These are phyloP conservation scores for Lactifluus volemus DNA, from an alignment of 768 basidiomycete genomes.

Conservation along the genomic window DNA sequence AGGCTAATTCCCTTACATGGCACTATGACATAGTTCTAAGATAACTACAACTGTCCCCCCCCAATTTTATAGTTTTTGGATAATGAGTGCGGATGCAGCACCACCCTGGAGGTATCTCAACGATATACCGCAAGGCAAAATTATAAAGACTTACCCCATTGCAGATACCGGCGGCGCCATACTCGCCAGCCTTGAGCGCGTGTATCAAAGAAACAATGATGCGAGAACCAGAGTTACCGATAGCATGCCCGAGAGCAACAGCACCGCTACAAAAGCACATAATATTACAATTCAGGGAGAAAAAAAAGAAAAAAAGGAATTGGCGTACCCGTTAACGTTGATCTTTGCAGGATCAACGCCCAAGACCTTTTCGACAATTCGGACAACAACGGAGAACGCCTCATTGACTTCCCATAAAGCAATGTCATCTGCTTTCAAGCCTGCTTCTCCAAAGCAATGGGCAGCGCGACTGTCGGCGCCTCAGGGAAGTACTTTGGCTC, in stretches of 20 bases:
- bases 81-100: conserved; percentile 83
- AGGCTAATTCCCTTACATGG: neutral
- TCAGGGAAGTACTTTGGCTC: conserved; percentile 96
- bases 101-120: conserved; percentile 54
- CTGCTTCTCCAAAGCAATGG: conserved; percentile 83
- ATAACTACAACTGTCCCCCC: too few species aligned
- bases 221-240: conserved; percentile 91
- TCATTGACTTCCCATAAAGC: conserved; percentile 95
- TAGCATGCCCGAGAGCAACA: conserved; percentile 91
- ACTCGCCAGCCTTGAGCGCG: conserved; percentile 85
- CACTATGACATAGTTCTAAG: neutral
- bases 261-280: conserved; percentile 59
- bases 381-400: conserved; percentile 92
- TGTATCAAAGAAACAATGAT: conserved; percentile 92
- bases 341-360: conserved; percentile 80
- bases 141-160: conserved; percentile 66
- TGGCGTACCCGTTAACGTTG: conserved; percentile 75
- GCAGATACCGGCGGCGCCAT: conserved; percentile 94
- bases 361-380: conserved; percentile 84
- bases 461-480: conserved; percentile 88
- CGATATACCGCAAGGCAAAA: neutral
- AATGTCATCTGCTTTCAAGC: conserved; percentile 75
- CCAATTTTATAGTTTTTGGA: conserved; percentile 65
- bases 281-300: neutral
- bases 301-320: neutral